Evolutionary conservation across 1,284 basidiomycete species (phyloP), one percentile per base, ranked within the genome.

Genomic region (Boletus nobilissimus): DNA sequence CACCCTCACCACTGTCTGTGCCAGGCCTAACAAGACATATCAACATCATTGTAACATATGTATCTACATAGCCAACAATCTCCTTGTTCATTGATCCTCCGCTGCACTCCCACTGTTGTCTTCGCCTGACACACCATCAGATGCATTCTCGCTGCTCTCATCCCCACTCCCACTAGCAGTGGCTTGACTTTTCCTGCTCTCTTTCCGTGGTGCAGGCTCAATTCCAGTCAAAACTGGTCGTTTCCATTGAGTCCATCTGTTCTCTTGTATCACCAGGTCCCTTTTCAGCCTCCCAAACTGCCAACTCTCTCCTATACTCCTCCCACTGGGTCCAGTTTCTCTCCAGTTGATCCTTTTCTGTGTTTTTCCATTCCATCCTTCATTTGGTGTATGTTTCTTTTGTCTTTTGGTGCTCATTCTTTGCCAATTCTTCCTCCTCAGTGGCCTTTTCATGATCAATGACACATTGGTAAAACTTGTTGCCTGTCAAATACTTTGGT

Each of bases 401-500:
- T 40, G 24, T 64, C 26, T 64, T 39, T 22, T 16, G 19, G 1
- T 16, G 19, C 6, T 51, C 36, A 11, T 72, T 40, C 29, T 75
- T 66, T 46, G 54, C 57, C 16, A 22, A 3, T n/a, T 72, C 72
- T 62, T 75, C 76, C 10, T 75, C 67, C 24, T 62, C 57, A 26
- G 48, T 39, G 5, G 57, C 46, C 62, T 63, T 73, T 22, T 63
- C 51, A 65, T 62, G 62, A 13, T 72, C 72, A 43, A 76, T 43
- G 29, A 79, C 78, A 13, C 26, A 7, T 29, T 71, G 62, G 38
- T 76, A 74, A 62, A 79, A 79, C 8, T 72, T 60, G 32, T 79
- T 62, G 24, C 77, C 70, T 16, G 77, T 78, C 39, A 79, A 60
- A 29, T 72, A 73, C 29, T 38, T 74, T n/a, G 77, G 75, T 62